Evolutionary conservation across 108 stramenopile genomes (phyloP).

Genomic region (Conticribra weissflogii): DNA sequence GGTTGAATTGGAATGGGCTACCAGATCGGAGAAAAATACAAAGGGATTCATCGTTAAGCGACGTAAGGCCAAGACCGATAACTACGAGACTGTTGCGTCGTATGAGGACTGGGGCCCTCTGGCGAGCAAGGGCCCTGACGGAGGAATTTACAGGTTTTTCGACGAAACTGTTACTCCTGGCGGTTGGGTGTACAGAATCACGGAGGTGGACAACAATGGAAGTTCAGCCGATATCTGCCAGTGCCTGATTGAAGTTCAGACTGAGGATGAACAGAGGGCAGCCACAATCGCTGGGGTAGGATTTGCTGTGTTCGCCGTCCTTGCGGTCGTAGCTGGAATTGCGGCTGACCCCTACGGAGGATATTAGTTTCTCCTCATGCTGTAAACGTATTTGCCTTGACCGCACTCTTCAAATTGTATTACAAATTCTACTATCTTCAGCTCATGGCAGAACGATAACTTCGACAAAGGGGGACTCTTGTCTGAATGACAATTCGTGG

Average conservation of each 20-base stretch:
- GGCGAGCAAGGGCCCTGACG: conserved; percentile 67
- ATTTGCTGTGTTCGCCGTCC: conserved; percentile 60
- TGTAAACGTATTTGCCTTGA: too few species aligned
- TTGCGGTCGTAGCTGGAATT: conserved; percentile 78
- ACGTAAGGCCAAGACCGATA: conserved; percentile 81
- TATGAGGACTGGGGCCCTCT: conserved; percentile 85
- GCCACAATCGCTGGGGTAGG: conserved; percentile 83
- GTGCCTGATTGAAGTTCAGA: conserved; percentile 88
- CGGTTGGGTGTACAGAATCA: conserved; percentile 90
- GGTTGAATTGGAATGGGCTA: conserved; percentile 89
- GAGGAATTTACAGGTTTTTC: conserved; percentile 77
- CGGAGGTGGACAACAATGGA: conserved; percentile 75
- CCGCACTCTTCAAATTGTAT: not conserved
- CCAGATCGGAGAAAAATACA: conserved; percentile 68
- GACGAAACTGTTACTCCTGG: conserved; percentile 69
- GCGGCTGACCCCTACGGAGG: conserved; percentile 71
- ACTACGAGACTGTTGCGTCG: conserved; percentile 67
- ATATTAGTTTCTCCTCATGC: conserved; percentile 12
- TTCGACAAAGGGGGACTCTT: too few species aligned
- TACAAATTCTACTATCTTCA: not conserved
- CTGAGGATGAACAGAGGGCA: conserved; percentile 80
- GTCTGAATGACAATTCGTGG: too few species aligned
- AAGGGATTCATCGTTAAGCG: conserved; percentile 87
- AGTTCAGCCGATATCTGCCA: conserved; percentile 83
- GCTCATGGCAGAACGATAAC: too few species aligned